Conservation (phyloP, 2,329 filamentous ascomycete genomes). For the Cercospora nicotianae region DNA sequence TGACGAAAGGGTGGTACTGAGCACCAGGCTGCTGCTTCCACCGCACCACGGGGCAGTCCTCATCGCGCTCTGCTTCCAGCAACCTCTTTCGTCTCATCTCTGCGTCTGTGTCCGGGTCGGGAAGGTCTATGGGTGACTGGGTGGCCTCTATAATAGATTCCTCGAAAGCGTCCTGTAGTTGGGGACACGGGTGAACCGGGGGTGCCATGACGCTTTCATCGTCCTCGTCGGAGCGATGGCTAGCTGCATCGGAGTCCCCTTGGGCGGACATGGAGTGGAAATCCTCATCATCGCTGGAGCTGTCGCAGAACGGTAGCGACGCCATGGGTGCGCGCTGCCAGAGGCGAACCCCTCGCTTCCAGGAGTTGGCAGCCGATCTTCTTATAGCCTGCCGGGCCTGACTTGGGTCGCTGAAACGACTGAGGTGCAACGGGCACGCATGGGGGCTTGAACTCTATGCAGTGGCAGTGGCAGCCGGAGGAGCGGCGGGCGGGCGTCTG, state of each 20-base stretch:
- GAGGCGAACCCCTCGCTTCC: neutral
- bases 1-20: conserved; percentile 82
- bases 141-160: conserved; percentile 76
- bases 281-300: conserved; percentile 28
- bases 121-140: conserved; percentile 39
- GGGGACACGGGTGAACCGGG: conserved; percentile 68
- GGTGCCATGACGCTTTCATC: conserved; percentile 31
- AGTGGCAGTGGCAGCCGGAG: neutral
- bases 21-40: conserved; percentile 78
- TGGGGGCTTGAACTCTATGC: conserved; percentile 10
- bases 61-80: conserved; percentile 66
- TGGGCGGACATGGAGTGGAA: conserved; percentile 30
- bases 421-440: conserved; percentile 5
- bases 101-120: conserved; percentile 50
- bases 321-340: conserved; percentile 21
- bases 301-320: conserved; percentile 23
- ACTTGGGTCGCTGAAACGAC: conserved; percentile 16
- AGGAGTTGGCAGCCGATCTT: conserved; percentile 4
- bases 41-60: conserved; percentile 64
- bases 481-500: neutral
- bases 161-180: conserved; percentile 78
- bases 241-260: conserved; percentile 13
- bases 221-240: conserved; percentile 10
- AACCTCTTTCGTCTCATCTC: conserved; percentile 65
- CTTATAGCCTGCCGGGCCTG: neutral